Evolutionary conservation across 73 alveolate genomes (phyloP).

Genomic region (Uronychia binucleata): DNA sequence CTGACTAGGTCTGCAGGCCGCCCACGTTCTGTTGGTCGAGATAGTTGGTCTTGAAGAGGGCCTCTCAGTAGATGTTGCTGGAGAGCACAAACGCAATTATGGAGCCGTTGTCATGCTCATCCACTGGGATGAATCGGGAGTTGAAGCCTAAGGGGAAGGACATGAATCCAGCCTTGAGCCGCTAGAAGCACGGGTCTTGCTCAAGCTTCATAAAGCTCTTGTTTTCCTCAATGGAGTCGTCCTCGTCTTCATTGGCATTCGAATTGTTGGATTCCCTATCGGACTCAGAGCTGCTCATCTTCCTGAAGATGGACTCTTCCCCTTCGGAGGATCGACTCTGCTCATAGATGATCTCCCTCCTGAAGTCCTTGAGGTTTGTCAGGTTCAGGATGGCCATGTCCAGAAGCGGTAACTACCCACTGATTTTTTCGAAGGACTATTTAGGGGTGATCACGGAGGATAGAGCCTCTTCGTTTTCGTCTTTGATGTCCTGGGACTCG

Average conservation of each 20-base stretch:
- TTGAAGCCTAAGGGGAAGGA: slow-evolving; percentile 29
- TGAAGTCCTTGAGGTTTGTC: not conserved
- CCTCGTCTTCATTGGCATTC: not conserved
- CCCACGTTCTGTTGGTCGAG: not conserved
- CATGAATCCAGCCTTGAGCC: slow-evolving; percentile 6
- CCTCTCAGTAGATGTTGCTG: slow-evolving; percentile 39
- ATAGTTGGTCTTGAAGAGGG: slow-evolving; percentile 31
- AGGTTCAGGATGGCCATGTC: not conserved
- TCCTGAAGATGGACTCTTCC: not conserved
- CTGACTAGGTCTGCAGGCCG: not conserved
- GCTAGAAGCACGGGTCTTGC: not conserved
- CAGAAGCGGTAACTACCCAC: not conserved
- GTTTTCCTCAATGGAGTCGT: not conserved
- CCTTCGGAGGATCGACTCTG: not conserved
- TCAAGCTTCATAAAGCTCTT: not conserved
- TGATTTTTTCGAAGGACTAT: not conserved
- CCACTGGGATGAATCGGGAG: slow-evolving; percentile 10
- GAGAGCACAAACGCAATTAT: slow-evolving; percentile 28
- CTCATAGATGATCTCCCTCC: not conserved
- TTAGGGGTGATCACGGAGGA: not conserved
- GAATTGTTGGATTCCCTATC: not conserved
- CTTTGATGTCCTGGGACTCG: not conserved
- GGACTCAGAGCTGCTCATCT: no score
- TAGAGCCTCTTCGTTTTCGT: not conserved
- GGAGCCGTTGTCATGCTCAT: slow-evolving; percentile 30